Conservation (phyloP, 140 eudicot genomes). For the Flaveria floridana region DNA sequence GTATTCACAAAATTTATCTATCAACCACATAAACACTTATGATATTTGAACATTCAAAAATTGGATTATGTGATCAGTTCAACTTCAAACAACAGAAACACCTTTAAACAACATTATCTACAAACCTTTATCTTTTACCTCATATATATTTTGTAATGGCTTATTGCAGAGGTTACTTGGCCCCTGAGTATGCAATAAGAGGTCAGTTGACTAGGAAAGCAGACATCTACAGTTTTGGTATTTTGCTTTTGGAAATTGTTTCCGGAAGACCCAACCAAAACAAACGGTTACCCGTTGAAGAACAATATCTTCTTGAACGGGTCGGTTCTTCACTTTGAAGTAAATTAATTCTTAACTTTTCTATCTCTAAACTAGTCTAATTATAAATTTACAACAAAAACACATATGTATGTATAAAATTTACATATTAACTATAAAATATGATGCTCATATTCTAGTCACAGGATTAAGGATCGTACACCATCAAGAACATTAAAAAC, state of each 20-base stretch:
- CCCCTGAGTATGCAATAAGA: slow-evolving; percentile 92
- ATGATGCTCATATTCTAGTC: background rate
- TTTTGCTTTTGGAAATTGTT: slow-evolving; percentile 85
- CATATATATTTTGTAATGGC: background rate
- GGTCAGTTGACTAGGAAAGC: slow-evolving; percentile 95
- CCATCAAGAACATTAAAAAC: too few relatives aligned
- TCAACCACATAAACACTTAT: background rate
- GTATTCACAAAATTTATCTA: background rate
- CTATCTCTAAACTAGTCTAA: background rate
- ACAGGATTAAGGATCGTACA: too few relatives aligned
- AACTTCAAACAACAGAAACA: background rate
- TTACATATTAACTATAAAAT: background rate
- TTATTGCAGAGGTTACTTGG: slow-evolving; percentile 86
- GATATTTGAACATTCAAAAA: background rate
- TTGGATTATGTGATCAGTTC: background rate
- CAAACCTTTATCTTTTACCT: background rate
- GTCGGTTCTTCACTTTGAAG: slow-evolving; percentile 36
- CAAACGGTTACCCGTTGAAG: slow-evolving; percentile 54
- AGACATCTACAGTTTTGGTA: slow-evolving; percentile 85
- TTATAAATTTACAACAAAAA: background rate
- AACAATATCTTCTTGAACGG: slow-evolving; percentile 77
- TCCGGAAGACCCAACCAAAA: slow-evolving; percentile 70
- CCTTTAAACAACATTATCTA: background rate
- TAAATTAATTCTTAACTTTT: background rate
- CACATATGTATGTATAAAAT: background rate